These are phyloP conservation scores for Penicillium digitatum DNA, from an alignment of 2,329 filamentous ascomycete genomes.

Conservation along the genomic window DNA sequence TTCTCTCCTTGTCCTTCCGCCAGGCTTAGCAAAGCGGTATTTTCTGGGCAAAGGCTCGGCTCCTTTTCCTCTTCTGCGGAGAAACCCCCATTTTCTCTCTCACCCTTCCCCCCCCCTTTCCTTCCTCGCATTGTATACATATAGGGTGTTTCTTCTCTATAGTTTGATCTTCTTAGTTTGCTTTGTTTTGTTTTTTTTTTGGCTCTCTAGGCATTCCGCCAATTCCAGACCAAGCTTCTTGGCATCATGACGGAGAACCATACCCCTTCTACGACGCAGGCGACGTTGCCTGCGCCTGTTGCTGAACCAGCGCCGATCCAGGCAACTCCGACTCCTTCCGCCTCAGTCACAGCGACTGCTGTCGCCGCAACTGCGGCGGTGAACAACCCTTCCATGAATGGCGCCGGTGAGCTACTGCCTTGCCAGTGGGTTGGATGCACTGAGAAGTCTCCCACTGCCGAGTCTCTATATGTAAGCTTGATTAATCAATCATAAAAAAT, in stretches of 20 bases:
- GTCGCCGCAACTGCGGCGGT: conserved; percentile 39
- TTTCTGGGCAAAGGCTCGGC: conserved; percentile 39
- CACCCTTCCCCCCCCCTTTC: conserved; percentile 8
- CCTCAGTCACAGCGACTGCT: conserved; percentile 36
- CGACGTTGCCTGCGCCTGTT: conserved; percentile 25
- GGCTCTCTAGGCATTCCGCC: conserved; percentile 28
- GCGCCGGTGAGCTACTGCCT: conserved; percentile 39
- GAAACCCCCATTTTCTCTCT: conserved; percentile 2
- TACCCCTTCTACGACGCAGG: conserved; percentile 27
- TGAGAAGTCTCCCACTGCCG: conserved; percentile 56
- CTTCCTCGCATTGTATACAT: conserved; percentile 3
- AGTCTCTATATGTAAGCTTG: conserved; percentile 58
- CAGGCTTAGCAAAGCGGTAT: conserved; percentile 29
- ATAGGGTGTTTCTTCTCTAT: neutral
- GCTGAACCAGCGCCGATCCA: conserved; percentile 25
- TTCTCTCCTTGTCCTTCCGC: conserved; percentile 32
- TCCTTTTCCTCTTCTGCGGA: conserved; percentile 21
- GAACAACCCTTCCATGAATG: conserved; percentile 30
- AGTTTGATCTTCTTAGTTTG: conserved; percentile 2
- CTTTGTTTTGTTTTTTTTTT: conserved; percentile 11
- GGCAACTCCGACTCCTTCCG: conserved; percentile 23
- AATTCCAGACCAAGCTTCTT: conserved; percentile 36
- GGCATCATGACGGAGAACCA: conserved; percentile 41
- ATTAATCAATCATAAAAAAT: neutral
- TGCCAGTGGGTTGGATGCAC: conserved; percentile 63